Conservation (phyloP, 2,329 filamentous ascomycete species). For the Arthrobotrys conoides region DNA sequence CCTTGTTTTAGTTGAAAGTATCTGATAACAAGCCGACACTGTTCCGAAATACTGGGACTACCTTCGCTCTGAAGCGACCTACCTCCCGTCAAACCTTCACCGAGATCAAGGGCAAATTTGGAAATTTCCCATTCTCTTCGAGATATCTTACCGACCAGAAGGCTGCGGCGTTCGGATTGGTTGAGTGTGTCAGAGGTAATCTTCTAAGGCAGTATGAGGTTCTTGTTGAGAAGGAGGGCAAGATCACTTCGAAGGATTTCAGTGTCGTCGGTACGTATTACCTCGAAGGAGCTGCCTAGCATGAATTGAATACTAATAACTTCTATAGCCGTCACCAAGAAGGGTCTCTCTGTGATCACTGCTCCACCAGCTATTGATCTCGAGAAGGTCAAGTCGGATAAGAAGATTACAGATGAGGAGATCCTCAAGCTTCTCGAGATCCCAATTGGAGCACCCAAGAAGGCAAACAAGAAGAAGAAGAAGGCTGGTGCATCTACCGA, state of each 20-base stretch:
- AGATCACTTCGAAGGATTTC: constrained; percentile 86
- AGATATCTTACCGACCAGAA: constrained; percentile 97
- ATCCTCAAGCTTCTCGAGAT: constrained; percentile 93
- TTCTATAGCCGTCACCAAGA: constrained; percentile 89
- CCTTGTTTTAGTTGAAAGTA: constrained; percentile 37
- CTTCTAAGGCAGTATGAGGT: constrained; percentile 97
- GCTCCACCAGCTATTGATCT: constrained; percentile 82
- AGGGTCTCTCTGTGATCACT: constrained; percentile 89
- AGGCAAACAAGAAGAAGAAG: constrained; percentile 94
- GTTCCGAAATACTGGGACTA: constrained; percentile 91
- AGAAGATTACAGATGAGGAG: constrained; percentile 98
- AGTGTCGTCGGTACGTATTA: constrained; percentile 86
- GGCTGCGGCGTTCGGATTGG: constrained; percentile 92
- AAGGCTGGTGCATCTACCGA: constrained; percentile 71
- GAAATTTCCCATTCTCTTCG: constrained; percentile 96
- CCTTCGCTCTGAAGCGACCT: constrained; percentile 92
- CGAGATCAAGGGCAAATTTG: constrained; percentile 97
- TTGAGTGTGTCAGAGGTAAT: constrained; percentile 93
- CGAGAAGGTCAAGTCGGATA: constrained; percentile 89
- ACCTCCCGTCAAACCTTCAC: constrained; percentile 93
- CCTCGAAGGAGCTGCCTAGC: background rate
- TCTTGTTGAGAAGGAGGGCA: constrained; percentile 90
- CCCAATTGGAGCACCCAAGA: constrained; percentile 83
- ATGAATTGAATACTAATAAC: constrained; percentile 62
- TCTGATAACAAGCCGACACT: constrained; percentile 75